Conservation (phyloP, 176 grass and related monocot species). For the Eremochloa ophiuroides region DNA sequence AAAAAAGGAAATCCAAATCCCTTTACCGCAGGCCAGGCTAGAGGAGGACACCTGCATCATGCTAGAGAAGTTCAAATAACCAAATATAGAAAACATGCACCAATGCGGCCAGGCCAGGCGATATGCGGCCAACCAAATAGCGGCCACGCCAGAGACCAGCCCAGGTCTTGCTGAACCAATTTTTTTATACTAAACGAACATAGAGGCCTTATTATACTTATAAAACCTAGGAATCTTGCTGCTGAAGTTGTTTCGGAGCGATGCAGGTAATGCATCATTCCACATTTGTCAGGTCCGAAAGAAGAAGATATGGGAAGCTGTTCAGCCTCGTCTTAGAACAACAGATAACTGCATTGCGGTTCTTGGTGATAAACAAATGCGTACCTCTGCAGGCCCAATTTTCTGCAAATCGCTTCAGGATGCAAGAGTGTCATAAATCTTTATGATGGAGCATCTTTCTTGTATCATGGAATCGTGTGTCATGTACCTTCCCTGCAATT, state of each 20-base stretch:
- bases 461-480: not conserved
- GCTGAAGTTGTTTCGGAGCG: not conserved
- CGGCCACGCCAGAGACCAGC: too few species aligned
- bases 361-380: slow-evolving; percentile 63
- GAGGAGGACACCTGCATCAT: too few species aligned
- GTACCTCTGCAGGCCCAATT: slow-evolving; percentile 58
- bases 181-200: too few species aligned
- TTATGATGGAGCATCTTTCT: not conserved
- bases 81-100: too few species aligned
- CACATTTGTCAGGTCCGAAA: slow-evolving; percentile 68
- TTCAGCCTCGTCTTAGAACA: slow-evolving; percentile 87
- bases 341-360: slow-evolving; percentile 51
- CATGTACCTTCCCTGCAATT: slow-evolving; percentile 13
- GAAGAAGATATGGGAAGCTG: slow-evolving; percentile 93
- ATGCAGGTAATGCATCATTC: slow-evolving; percentile 9
- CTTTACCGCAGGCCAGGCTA: too few species aligned
- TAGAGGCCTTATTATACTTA: not conserved
- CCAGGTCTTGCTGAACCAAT: too few species aligned
- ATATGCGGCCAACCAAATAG: too few species aligned
- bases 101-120: too few species aligned
- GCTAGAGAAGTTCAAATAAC: too few species aligned
- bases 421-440: slow-evolving; percentile 76
- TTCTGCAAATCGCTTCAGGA: slow-evolving; percentile 71
- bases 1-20: too few species aligned
- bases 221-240: not conserved